A percentile compares a stretch with the other conserved stretches of the same genome.
phyloP scores from a whole-genome alignment of 768 basidiomycete genomes.

The Rhodotorula sphaerocarpa region DNA sequence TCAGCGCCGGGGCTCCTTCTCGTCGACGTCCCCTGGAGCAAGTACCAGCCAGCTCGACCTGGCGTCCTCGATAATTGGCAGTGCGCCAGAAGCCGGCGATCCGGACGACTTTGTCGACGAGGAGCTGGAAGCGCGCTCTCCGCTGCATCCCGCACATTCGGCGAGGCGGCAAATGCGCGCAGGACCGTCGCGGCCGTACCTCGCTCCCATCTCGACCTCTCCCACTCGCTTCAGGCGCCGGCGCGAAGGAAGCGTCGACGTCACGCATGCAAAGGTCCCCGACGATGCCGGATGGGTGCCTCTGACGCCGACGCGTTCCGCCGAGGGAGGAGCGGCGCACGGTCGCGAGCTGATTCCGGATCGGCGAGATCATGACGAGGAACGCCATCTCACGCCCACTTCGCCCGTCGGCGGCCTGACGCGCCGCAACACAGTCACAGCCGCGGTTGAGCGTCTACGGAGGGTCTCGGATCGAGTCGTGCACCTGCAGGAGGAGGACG shows the following conservation, averaged over 20 bases:
- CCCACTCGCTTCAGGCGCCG: background rate
- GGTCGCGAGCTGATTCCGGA: background rate
- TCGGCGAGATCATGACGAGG: too few relatives aligned
- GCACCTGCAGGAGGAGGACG: constrained; percentile 54
- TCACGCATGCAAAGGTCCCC: background rate
- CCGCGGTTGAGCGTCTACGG: constrained; percentile 25
- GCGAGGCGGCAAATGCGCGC: background rate
- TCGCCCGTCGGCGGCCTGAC: background rate
- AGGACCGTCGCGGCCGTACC: background rate
- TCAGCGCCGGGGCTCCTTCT: too few relatives aligned
- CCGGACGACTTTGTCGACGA: background rate
- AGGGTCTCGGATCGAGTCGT: constrained; percentile 72
- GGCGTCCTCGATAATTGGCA: background rate
- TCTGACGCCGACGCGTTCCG: background rate
- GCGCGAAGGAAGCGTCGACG: background rate
- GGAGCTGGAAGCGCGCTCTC: constrained; percentile 9
- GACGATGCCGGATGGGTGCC: background rate
- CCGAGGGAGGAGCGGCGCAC: background rate
- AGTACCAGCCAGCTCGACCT: constrained; percentile 10
- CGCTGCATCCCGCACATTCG: constrained; percentile 4
- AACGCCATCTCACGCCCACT: too few relatives aligned
- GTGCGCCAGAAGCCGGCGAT: background rate
- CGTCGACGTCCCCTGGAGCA: background rate
- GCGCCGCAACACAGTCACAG: constrained; percentile 10
- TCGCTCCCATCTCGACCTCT: background rate